Evolutionary conservation across 2,329 filamentous ascomycete genomes (phyloP).

Genomic region (Blumeria hordei): DNA sequence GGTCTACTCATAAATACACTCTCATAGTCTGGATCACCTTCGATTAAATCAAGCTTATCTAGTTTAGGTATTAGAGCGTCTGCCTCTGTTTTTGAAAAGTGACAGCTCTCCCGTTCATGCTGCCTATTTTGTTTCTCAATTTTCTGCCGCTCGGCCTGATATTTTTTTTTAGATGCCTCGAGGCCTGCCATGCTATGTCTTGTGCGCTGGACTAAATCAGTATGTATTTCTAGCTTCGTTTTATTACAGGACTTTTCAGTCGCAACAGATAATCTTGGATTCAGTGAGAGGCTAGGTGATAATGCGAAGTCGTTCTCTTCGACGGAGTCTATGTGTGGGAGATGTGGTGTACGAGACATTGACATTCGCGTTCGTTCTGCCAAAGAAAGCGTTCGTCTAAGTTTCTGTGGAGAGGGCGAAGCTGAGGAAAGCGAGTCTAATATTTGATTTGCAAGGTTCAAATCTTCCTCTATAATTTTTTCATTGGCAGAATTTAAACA

Average conservation of each 20-base stretch:
- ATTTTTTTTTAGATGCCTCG: slow-evolving; percentile 34
- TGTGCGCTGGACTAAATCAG: slow-evolving; percentile 27
- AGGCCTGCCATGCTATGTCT: slow-evolving; percentile 36
- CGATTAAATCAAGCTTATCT: slow-evolving; percentile 25
- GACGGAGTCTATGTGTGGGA: slow-evolving; percentile 12
- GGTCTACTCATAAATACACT: slow-evolving; percentile 71
- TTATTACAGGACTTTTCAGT: slow-evolving; percentile 2
- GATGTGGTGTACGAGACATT: slow-evolving; percentile 38
- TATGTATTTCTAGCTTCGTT: slow-evolving; percentile 7
- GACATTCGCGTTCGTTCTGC: slow-evolving; percentile 62
- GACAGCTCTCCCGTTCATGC: slow-evolving; percentile 20
- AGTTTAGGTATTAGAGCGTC: slow-evolving; percentile 15
- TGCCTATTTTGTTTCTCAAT: slow-evolving; percentile 22
- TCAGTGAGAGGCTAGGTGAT: slow-evolving; percentile 8
- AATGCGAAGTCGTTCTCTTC: slow-evolving; percentile 13
- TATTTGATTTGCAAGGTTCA: slow-evolving; percentile 29
- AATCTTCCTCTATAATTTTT: slow-evolving; percentile 5
- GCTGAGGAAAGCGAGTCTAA: slow-evolving; percentile 27
- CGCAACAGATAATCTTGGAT: slow-evolving; percentile 5
- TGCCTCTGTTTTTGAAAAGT: slow-evolving; percentile 23
- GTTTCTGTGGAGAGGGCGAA: slow-evolving; percentile 32
- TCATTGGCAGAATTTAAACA: not conserved
- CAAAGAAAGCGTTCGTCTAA: slow-evolving; percentile 34
- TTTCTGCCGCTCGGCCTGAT: slow-evolving; percentile 29
- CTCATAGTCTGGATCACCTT: slow-evolving; percentile 40